phyloP scores from a whole-genome alignment of 2,329 filamentous ascomycete species.

The Diplodia scrobiculata region DNA sequence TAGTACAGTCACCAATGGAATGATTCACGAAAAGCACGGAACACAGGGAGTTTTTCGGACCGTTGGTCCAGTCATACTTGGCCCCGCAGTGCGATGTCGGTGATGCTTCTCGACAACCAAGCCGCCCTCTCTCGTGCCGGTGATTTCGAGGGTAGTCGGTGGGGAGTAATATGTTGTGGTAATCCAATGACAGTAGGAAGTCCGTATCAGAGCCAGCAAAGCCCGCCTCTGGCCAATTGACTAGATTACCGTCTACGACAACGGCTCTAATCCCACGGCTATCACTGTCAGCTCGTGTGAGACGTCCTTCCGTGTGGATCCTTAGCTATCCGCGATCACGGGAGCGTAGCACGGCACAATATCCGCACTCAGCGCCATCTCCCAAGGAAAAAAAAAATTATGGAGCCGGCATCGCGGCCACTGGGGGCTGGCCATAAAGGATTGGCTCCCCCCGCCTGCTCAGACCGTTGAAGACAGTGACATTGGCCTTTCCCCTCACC shows the following conservation, averaged over 20 bases:
- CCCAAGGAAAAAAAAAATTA: slow-evolving; percentile 18
- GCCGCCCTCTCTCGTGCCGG: background rate
- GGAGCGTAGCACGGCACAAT: slow-evolving; percentile 14
- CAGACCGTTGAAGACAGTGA: background rate
- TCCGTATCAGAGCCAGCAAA: background rate
- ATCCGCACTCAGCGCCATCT: slow-evolving; percentile 1
- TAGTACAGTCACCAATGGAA: background rate
- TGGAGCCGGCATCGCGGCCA: background rate
- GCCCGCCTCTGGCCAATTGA: background rate
- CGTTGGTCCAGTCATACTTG: background rate
- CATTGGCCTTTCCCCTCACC: background rate
- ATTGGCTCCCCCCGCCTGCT: background rate
- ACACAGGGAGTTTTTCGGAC: background rate
- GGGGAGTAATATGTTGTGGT: background rate
- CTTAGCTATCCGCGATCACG: slow-evolving; percentile 17
- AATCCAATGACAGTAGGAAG: background rate
- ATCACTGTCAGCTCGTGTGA: slow-evolving; percentile 9
- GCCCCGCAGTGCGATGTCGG: slow-evolving; percentile 11
- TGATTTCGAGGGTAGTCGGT: background rate
- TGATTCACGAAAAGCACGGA: slow-evolving; percentile 2
- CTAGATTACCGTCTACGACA: background rate
- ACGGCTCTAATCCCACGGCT: background rate
- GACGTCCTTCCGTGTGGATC: slow-evolving; percentile 20
- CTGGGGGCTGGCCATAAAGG: slow-evolving; percentile 13
- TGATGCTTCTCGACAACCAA: background rate